Percentiles rank a stretch among this genome's conserved stretches.
phyloP scores from a whole-genome alignment of 2,329 filamentous ascomycete species.

The Calonectria pseudoreteaudii region DNA sequence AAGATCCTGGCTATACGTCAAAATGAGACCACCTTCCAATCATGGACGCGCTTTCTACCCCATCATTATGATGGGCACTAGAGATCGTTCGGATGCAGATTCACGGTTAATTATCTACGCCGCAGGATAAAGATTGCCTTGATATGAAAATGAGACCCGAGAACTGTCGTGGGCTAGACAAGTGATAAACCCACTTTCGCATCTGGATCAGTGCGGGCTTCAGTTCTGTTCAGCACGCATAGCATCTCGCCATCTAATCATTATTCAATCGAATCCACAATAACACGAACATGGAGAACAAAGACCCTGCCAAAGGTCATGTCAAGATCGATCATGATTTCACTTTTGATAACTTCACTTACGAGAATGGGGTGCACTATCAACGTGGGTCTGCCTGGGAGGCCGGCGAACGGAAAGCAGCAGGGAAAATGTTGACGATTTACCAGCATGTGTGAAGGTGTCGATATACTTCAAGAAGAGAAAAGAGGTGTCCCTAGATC shows the following conservation, averaged over 20 bases:
- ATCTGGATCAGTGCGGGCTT: background rate
- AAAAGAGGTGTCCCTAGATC: conserved; percentile 26
- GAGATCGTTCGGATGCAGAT: background rate
- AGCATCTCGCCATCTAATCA: background rate
- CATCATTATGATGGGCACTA: too few species aligned
- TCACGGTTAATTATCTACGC: background rate
- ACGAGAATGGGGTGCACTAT: conserved; percentile 26
- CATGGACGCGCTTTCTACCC: background rate
- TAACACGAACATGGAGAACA: background rate
- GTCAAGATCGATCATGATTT: conserved; percentile 31
- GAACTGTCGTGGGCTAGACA: background rate
- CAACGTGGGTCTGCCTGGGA: conserved; percentile 20
- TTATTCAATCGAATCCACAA: background rate
- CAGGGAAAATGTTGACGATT: background rate
- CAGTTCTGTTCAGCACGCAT: background rate
- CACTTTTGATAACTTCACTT: conserved; percentile 28
- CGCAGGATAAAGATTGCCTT: background rate
- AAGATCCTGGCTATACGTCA: background rate
- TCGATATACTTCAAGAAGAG: conserved; percentile 33
- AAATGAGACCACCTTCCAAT: background rate
- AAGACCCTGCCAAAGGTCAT: conserved; percentile 16
- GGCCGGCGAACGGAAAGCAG: background rate
- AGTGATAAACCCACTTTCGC: background rate
- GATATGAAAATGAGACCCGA: background rate
- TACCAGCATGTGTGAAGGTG: conserved; percentile 31